Evolutionary conservation across 345 rosid genomes (phyloP).

Genomic region (Noccaea caerulescens): DNA sequence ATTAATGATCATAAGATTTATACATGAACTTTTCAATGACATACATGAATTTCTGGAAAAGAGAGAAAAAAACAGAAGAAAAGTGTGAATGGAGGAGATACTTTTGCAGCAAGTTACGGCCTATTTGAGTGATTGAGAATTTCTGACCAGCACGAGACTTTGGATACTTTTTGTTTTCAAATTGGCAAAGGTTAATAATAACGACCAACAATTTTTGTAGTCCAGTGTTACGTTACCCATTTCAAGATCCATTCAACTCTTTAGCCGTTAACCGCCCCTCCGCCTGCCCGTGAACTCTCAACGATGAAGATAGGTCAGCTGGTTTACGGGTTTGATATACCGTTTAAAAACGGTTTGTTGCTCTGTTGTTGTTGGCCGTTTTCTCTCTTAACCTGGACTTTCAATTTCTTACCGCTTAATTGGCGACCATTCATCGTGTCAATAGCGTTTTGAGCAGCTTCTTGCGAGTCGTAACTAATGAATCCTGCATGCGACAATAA

Average conservation of each 20-base stretch:
- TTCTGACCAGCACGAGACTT: conserved; percentile 23
- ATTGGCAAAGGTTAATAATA: conserved; percentile 22
- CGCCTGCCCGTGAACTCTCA: conserved; percentile 18
- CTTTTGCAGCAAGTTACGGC: conserved; percentile 26
- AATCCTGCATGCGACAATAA: conserved; percentile 64
- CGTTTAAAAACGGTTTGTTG: conserved; percentile 33
- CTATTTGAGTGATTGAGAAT: conserved; percentile 7
- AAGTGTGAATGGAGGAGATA: conserved; percentile 51
- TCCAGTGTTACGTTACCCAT: neutral
- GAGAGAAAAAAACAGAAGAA: conserved; percentile 53
- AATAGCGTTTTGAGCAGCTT: conserved; percentile 86
- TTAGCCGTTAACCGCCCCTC: conserved; percentile 28
- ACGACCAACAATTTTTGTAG: neutral
- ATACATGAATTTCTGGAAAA: conserved; percentile 45
- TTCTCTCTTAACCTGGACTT: conserved; percentile 97
- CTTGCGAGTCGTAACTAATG: conserved; percentile 85
- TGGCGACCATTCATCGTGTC: conserved; percentile 81
- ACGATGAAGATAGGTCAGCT: conserved; percentile 20
- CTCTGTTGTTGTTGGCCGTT: conserved; percentile 52
- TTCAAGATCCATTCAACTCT: conserved; percentile 21
- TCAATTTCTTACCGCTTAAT: conserved; percentile 94
- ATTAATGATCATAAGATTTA: conserved; percentile 8
- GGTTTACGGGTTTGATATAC: conserved; percentile 26
- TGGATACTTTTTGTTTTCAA: conserved; percentile 1
- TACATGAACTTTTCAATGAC: conserved; percentile 52